Percentiles rank a stretch among this genome's conserved stretches.
These are phyloP conservation scores for Populus nigra DNA, from an alignment of 345 rosid genomes.

Conservation along the genomic window DNA sequence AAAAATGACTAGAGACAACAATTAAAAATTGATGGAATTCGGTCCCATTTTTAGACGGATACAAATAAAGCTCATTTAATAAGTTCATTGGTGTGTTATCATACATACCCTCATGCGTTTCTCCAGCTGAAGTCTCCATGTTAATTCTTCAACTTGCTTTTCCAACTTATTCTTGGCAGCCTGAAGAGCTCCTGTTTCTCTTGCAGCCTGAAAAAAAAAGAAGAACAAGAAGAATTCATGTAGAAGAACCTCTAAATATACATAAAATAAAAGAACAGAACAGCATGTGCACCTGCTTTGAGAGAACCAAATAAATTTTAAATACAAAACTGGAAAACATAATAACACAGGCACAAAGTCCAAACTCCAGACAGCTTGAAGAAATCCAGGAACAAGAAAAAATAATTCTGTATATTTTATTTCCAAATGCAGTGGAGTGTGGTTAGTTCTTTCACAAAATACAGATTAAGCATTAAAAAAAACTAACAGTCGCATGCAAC, in stretches of 20 bases:
- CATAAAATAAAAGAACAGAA: background rate
- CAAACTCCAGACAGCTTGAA: too few relatives aligned
- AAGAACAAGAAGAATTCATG: background rate
- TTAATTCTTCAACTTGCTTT: constrained; percentile 97
- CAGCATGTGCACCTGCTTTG: background rate
- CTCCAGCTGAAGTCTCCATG: constrained; percentile 97
- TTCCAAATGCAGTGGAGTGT: too few relatives aligned
- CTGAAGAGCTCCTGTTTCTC: constrained; percentile 99
- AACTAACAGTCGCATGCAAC: too few relatives aligned
- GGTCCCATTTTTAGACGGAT: background rate
- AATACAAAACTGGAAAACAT: background rate
- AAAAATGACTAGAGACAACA: constrained; percentile 1
- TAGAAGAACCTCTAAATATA: background rate
- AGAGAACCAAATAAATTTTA: background rate
- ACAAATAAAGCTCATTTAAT: too few relatives aligned
- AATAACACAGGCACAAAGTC: too few relatives aligned
- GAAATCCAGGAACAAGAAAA: too few relatives aligned
- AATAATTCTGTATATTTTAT: too few relatives aligned
- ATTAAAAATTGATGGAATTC: background rate
- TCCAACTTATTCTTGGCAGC: constrained; percentile 97
- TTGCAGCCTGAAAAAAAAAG: constrained; percentile 65
- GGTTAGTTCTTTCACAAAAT: too few relatives aligned
- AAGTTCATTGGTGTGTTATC: background rate
- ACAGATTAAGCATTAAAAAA: too few relatives aligned
- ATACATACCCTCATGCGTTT: constrained; percentile 86